Evolutionary conservation across 2,329 filamentous ascomycete species (phyloP).

Genomic region (Colletotrichum sojae): DNA sequence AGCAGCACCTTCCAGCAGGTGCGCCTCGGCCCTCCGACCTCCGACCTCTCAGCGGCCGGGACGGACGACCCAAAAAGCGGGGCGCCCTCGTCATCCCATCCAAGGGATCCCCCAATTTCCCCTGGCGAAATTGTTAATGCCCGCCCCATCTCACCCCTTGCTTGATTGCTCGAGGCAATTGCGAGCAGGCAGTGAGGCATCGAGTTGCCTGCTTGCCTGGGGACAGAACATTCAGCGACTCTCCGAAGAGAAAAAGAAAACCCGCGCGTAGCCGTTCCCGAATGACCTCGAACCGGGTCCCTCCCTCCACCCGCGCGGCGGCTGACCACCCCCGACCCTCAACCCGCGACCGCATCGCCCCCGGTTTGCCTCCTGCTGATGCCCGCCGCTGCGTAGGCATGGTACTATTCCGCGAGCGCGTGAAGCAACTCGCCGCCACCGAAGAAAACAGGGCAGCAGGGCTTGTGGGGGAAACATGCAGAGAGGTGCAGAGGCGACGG

Average conservation of each 20-base stretch:
- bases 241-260: not conserved
- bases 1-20: not conserved
- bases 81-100: not conserved
- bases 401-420: no score
- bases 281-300: constrained; percentile 18
- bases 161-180: not conserved
- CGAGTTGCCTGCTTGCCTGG: no score
- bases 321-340: constrained; percentile 31
- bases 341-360: constrained; percentile 16
- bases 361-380: constrained; percentile 4
- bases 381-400: not conserved
- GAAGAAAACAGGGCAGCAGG: no score
- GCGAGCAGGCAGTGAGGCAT: not conserved
- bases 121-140: constrained; percentile 36
- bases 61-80: constrained; percentile 21
- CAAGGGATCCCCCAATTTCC: constrained; percentile 26
- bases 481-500: no score
- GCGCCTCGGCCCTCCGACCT: constrained; percentile 14
- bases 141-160: constrained; percentile 16
- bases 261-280: constrained; percentile 3
- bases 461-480: no score
- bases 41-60: not conserved
- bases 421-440: no score
- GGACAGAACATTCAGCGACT: not conserved
- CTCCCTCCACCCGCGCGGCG: constrained; percentile 29